Evolutionary conservation across 2,329 filamentous ascomycete genomes (phyloP), one percentile per base, ranked within the genome.

Genomic region (Coniochaeta ligniaria): DNA sequence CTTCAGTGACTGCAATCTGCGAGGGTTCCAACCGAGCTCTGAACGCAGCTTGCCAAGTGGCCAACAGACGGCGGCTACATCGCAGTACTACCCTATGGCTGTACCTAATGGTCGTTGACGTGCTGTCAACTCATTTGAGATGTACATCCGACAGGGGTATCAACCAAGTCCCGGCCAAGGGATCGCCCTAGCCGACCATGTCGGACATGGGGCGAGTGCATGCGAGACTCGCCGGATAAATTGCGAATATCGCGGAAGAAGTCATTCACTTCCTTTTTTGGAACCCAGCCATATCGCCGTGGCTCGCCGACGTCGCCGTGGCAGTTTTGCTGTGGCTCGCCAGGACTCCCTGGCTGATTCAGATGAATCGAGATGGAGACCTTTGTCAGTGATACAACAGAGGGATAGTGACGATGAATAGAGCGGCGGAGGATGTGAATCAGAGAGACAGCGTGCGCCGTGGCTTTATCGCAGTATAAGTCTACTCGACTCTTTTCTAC

Each of bases 241-340:
- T 52, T 52, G 47, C 47, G 47, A 52, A 52, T 52, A 52, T 52
- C 47, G 31, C 47, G 47, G 47, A 52, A 52, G 47, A 52, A 52
- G 47, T 24, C 47, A 31, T 6, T 31, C 47, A 31, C 26, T 52
- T 52, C 47, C 47, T 28, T n/a, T 52, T 52, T 52, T 4, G 47
- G 47, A 52, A 52, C 3, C 24, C 22, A 9, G 47, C 6, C 24
- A 16, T 17, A 52, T 52, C 47, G 47, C 26, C 17, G 9, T 52
- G 3, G 16, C 20, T n/a, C n/a, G n/a, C n/a, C n/a, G n/a, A n/a
- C n/a, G n/a, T 52, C 47, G 47, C 26, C 17, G 9, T 52, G 3
- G 16, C 20, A 26, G 43, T 9, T 4, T 11, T 26, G n/a, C 22
- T 11, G 22, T 47, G 26, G 16, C 24, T 52, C 24, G 22, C 47